Evolutionary conservation across 257 asterid species (phyloP).

Genomic region (Penstemon newberryi): DNA sequence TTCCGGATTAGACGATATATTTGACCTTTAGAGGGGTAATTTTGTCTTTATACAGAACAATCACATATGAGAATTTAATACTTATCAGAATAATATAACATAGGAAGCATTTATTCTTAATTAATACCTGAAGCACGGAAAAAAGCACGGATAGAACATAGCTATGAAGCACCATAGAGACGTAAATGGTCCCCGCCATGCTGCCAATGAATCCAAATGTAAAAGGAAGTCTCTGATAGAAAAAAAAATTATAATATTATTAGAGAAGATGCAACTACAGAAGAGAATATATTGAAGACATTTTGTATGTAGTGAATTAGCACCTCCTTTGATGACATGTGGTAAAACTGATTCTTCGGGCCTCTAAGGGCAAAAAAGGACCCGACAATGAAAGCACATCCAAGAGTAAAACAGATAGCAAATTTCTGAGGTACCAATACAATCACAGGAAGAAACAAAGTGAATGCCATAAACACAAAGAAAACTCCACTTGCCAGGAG

Average conservation of each 20-base stretch:
- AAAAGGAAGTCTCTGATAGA: slow-evolving; percentile 86
- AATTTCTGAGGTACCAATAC: slow-evolving; percentile 92
- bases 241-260: slow-evolving; percentile 16
- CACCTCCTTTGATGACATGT: slow-evolving; percentile 93
- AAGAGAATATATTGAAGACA: neutral
- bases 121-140: slow-evolving; percentile 81
- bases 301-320: slow-evolving; percentile 8
- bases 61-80: neutral
- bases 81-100: slow-evolving; percentile 7
- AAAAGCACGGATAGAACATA: slow-evolving; percentile 81
- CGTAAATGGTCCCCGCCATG: slow-evolving; percentile 90
- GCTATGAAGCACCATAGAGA: slow-evolving; percentile 95
- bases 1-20: slow-evolving; percentile 14
- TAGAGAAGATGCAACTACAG: slow-evolving; percentile 27
- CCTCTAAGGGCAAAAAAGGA: slow-evolving; percentile 93
- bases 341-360: slow-evolving; percentile 72
- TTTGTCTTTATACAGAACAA: slow-evolving; percentile 4
- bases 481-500: slow-evolving; percentile 80
- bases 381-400: slow-evolving; percentile 80
- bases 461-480: slow-evolving; percentile 84
- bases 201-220: slow-evolving; percentile 83
- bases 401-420: slow-evolving; percentile 82
- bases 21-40: neutral
- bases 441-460: slow-evolving; percentile 86
- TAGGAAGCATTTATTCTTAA: neutral